These are phyloP conservation scores for Arthrinium phaeospermum DNA, from an alignment of 2,329 filamentous ascomycete species.

Conservation along the genomic window DNA sequence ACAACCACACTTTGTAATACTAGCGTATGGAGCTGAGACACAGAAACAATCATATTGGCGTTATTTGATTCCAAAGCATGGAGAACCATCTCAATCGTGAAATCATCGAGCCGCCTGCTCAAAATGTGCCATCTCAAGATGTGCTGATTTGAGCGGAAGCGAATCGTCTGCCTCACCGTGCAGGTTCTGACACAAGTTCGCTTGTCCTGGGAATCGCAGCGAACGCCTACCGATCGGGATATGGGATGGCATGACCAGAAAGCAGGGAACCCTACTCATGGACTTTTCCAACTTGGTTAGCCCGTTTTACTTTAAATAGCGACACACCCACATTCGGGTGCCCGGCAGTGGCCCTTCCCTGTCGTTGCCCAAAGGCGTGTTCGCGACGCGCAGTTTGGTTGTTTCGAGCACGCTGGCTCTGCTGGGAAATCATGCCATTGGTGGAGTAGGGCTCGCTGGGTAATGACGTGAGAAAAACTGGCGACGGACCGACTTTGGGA, in stretches of 20 bases:
- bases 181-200: not conserved
- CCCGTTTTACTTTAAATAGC: not conserved
- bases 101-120: not conserved
- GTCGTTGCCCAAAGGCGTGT: not conserved
- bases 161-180: not conserved
- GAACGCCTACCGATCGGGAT: not conserved
- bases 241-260: not conserved
- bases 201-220: not conserved
- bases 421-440: not conserved
- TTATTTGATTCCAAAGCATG: not conserved
- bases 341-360: not conserved
- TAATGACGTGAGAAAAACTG: not conserved
- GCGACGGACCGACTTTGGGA: not conserved
- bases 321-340: not conserved
- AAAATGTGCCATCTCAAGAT: not conserved
- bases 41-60: constrained; percentile 10
- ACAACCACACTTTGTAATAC: constrained; percentile 4
- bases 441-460: not conserved
- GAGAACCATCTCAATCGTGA: not conserved
- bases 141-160: not conserved
- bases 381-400: not conserved
- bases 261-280: not conserved
- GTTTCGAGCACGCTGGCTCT: not conserved
- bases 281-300: not conserved
- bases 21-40: not conserved